Evolutionary conservation across 768 basidiomycete genomes (phyloP).

Genomic region (Mycena leptocephala): DNA sequence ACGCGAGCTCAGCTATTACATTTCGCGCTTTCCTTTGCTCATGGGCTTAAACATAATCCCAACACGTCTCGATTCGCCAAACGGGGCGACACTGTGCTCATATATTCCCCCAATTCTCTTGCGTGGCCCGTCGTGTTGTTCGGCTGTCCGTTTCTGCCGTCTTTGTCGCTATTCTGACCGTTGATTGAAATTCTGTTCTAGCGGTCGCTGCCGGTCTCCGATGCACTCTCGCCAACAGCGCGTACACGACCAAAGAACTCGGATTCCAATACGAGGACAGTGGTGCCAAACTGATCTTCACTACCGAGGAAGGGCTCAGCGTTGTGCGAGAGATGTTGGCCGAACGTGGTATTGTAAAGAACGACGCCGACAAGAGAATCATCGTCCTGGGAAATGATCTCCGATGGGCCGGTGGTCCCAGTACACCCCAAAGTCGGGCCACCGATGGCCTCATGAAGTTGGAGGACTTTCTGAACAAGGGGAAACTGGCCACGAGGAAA

Average conservation of each 20-base stretch:
- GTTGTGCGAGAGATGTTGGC: slow-evolving; percentile 73
- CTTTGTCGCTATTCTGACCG: neutral
- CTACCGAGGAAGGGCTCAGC: slow-evolving; percentile 73
- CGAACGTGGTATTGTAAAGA: slow-evolving; percentile 60
- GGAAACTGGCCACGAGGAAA: slow-evolving; percentile 69
- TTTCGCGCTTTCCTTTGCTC: slow-evolving; percentile 70
- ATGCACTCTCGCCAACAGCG: slow-evolving; percentile 82
- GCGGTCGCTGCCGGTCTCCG: slow-evolving; percentile 77
- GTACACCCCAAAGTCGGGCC: slow-evolving; percentile 42
- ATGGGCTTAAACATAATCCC: slow-evolving; percentile 68
- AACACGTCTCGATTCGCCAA: slow-evolving; percentile 48
- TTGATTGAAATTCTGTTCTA: slow-evolving; percentile 17
- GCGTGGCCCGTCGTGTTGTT: slow-evolving; percentile 64
- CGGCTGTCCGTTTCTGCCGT: slow-evolving; percentile 55
- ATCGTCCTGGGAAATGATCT: slow-evolving; percentile 70
- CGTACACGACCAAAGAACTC: slow-evolving; percentile 80
- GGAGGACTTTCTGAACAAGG: slow-evolving; percentile 67
- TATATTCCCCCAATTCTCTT: slow-evolving; percentile 82
- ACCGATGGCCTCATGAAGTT: slow-evolving; percentile 55
- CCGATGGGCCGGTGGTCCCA: slow-evolving; percentile 62
- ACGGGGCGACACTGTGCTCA: slow-evolving; percentile 72
- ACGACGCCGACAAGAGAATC: slow-evolving; percentile 68
- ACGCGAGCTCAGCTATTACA: slow-evolving; percentile 70
- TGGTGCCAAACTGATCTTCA: slow-evolving; percentile 74
- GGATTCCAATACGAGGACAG: slow-evolving; percentile 82